These are phyloP conservation scores for Leucosporidium scottii DNA, from an alignment of 768 basidiomycete genomes.

Conservation along the genomic window DNA sequence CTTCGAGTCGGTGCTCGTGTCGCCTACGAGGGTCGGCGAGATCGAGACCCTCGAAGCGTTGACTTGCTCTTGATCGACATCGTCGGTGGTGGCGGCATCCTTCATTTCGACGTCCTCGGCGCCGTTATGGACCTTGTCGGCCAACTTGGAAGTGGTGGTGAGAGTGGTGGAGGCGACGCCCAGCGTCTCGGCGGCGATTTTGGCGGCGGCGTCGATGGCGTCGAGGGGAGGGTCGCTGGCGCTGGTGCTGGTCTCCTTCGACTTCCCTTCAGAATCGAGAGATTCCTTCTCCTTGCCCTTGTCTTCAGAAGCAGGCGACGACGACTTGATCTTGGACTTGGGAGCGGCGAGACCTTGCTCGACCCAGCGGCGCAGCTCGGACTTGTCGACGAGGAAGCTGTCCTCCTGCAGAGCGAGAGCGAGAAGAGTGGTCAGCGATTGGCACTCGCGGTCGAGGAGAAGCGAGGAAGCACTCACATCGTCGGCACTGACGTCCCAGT, in stretches of 20 bases:
- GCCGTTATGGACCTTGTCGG: neutral
- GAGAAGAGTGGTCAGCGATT: neutral
- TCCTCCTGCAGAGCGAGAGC: conserved; percentile 43
- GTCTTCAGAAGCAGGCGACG: neutral
- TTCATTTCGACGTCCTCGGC: neutral
- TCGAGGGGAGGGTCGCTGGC: neutral
- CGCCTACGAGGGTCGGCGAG: neutral
- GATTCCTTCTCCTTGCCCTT: neutral
- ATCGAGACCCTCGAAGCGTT: too few relatives aligned
- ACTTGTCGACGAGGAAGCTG: conserved; percentile 55
- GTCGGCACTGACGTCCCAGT: conserved; percentile 53
- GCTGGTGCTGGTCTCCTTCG: neutral
- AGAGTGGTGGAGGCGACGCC: neutral
- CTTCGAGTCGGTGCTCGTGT: too few relatives aligned
- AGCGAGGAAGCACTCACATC: conserved; percentile 46
- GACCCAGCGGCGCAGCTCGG: conserved; percentile 59
- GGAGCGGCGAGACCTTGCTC: conserved; percentile 40
- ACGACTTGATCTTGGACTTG: neutral
- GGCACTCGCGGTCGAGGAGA: conserved; percentile 2
- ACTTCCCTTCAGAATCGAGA: neutral
- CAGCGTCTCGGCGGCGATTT: neutral
- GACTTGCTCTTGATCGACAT: neutral
- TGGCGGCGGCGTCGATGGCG: neutral
- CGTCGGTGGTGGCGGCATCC: neutral
- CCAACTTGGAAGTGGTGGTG: neutral